Percentiles rank a stretch among this genome's conserved stretches.
phyloP scores from a whole-genome alignment of 2,329 filamentous ascomycete genomes.

The Aspergillus aculeatinus region DNA sequence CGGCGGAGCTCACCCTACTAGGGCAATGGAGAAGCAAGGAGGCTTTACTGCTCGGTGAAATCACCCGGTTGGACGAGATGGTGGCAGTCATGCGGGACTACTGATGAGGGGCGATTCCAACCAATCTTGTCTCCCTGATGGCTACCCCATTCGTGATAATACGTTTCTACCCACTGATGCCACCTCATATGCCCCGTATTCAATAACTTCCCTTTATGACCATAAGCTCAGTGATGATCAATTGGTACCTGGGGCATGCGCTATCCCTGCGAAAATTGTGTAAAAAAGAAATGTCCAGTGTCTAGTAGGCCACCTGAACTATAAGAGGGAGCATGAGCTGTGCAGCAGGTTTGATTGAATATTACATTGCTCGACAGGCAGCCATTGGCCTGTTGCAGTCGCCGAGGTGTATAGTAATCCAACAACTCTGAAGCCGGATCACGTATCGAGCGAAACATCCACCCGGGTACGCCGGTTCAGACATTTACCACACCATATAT shows the following conservation, averaged over 20 bases:
- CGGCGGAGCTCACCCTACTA: conserved; percentile 69
- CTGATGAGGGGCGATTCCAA: conserved; percentile 37
- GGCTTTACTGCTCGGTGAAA: conserved; percentile 73
- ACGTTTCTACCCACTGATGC: not conserved
- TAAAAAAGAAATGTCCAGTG: too few species aligned
- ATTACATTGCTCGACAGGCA: not conserved
- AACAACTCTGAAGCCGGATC: not conserved
- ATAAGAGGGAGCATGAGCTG: not conserved
- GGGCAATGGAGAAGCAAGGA: conserved; percentile 62
- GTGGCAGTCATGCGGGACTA: conserved; percentile 81
- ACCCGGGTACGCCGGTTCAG: not conserved
- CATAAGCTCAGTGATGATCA: not conserved
- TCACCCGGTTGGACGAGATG: conserved; percentile 79
- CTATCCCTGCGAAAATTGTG: too few species aligned
- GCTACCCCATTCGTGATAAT: not conserved
- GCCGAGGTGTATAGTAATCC: too few species aligned
- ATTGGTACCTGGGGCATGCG: too few species aligned
- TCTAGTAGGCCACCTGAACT: not conserved
- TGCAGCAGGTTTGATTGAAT: not conserved
- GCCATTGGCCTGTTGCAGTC: not conserved
- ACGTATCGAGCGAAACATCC: not conserved
- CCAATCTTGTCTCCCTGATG: not conserved
- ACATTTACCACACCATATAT: not conserved
- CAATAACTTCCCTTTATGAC: not conserved
- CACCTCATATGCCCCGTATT: not conserved